Evolutionary conservation across 495 filamentous ascomycete genomes (phyloP).

Genomic region (Tuber microsphaerosporum): DNA sequence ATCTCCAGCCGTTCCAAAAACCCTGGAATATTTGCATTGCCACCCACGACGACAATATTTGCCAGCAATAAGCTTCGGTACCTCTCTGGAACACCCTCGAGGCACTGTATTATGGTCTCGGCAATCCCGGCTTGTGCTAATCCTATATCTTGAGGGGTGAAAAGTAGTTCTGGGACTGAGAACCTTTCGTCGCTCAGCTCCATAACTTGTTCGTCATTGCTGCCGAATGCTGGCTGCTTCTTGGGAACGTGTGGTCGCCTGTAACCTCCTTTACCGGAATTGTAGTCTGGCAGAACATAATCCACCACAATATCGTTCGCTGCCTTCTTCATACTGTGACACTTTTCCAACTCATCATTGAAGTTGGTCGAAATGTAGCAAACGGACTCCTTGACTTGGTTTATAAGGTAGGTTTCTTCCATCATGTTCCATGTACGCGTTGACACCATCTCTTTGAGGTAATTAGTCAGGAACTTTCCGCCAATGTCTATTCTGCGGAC

Average conservation of each 20-base stretch:
- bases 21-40: slow-evolving; percentile 69
- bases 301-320: slow-evolving; percentile 77
- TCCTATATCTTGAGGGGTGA: slow-evolving; percentile 78
- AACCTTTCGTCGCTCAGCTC: slow-evolving; percentile 90
- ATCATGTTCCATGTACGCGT: slow-evolving; percentile 89
- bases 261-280: slow-evolving; percentile 63
- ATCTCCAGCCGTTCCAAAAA: slow-evolving; percentile 76
- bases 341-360: slow-evolving; percentile 62
- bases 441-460: slow-evolving; percentile 81
- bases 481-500: slow-evolving; percentile 85
- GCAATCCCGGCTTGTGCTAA: slow-evolving; percentile 77
- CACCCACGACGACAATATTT: slow-evolving; percentile 84
- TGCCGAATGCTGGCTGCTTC: slow-evolving; percentile 14
- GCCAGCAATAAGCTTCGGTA: slow-evolving; percentile 72
- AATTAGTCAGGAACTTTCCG: slow-evolving; percentile 90
- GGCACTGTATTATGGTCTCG: slow-evolving; percentile 69
- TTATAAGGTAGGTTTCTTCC: slow-evolving; percentile 84
- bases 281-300: slow-evolving; percentile 89
- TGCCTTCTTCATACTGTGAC: slow-evolving; percentile 44
- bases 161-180: slow-evolving; percentile 79
- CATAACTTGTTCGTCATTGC: slow-evolving; percentile 65
- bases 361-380: slow-evolving; percentile 82
- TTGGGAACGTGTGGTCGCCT: slow-evolving; percentile 69
- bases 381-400: slow-evolving; percentile 86
- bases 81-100: slow-evolving; percentile 67